A percentile compares a stretch with the other conserved stretches of the same genome.
Evolutionary conservation across 164 flowering plant species (phyloP).

Genomic region (Hamamelis virginiana): DNA sequence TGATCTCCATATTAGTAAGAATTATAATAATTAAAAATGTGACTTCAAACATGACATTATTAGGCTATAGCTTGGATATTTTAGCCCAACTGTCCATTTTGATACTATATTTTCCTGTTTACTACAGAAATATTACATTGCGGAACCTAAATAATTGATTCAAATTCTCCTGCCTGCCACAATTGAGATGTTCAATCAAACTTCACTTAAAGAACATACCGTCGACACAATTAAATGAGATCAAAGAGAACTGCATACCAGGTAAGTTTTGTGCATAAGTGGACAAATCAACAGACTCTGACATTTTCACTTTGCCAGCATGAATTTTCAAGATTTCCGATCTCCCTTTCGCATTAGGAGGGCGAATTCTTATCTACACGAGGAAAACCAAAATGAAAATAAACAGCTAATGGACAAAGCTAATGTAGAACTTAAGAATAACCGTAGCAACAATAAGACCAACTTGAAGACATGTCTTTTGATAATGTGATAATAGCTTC

Average conservation of each 20-base stretch:
- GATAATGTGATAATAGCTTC: no score
- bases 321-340: conserved; percentile 86
- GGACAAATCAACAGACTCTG: conserved; percentile 80
- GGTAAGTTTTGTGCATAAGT: conserved; percentile 85
- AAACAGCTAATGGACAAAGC: neutral
- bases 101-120: neutral
- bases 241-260: conserved; percentile 41
- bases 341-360: conserved; percentile 93
- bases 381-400: conserved; percentile 9
- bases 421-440: neutral
- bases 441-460: neutral
- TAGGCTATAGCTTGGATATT: neutral
- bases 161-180: neutral
- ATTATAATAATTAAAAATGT: neutral
- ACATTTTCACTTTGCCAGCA: conserved; percentile 89
- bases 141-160: neutral
- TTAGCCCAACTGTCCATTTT: neutral
- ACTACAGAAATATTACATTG: neutral
- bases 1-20: neutral
- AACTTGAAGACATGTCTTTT: neutral
- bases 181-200: neutral
- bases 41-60: neutral
- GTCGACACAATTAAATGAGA: neutral
- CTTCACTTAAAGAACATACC: neutral
- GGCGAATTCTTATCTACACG: conserved; percentile 74